phyloP scores from a whole-genome alignment of 345 rosid genomes.

The Cardiospermum halicacabum region DNA sequence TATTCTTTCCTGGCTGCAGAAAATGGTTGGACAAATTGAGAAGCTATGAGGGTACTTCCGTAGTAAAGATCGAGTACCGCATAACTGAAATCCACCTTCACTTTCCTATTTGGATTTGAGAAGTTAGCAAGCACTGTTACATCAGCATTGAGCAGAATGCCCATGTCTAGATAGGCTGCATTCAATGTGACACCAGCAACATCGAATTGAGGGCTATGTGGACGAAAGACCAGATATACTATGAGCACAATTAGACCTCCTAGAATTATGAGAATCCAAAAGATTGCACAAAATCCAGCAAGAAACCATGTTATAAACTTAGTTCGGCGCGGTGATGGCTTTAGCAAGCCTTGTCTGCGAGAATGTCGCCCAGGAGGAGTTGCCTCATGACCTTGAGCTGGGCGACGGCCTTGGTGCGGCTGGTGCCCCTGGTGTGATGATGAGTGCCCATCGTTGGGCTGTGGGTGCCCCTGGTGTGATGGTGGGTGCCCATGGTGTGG shows the following conservation, averaged over 20 bases:
- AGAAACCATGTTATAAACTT: constrained; percentile 34
- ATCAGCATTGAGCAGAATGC: constrained; percentile 61
- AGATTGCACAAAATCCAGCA: constrained; percentile 57
- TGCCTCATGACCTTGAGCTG: constrained; percentile 10
- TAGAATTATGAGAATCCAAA: constrained; percentile 47
- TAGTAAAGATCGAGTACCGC: constrained; percentile 62
- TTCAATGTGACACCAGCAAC: constrained; percentile 64
- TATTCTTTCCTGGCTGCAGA: constrained; percentile 40
- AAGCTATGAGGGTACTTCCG: constrained; percentile 51
- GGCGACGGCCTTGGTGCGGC: constrained; percentile 9
- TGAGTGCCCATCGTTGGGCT: too few relatives aligned
- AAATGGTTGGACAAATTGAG: constrained; percentile 69
- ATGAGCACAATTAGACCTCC: constrained; percentile 64
- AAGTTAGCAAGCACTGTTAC: constrained; percentile 63
- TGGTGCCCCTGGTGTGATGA: too few relatives aligned
- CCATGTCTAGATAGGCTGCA: constrained; percentile 71
- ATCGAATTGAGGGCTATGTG: constrained; percentile 58
- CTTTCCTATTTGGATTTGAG: constrained; percentile 85
- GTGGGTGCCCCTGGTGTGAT: too few relatives aligned
- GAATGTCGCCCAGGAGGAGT: constrained; percentile 4
- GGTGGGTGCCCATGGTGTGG: too few relatives aligned
- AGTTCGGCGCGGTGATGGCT: constrained; percentile 31
- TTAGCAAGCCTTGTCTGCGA: constrained; percentile 7
- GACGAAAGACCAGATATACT: constrained; percentile 74
- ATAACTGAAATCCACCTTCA: constrained; percentile 60